A percentile compares a stretch with the other conserved stretches of the same genome.
Conservation (phyloP, 352 stramenopile species). For the Globisporangium rhizosaccharum region DNA sequence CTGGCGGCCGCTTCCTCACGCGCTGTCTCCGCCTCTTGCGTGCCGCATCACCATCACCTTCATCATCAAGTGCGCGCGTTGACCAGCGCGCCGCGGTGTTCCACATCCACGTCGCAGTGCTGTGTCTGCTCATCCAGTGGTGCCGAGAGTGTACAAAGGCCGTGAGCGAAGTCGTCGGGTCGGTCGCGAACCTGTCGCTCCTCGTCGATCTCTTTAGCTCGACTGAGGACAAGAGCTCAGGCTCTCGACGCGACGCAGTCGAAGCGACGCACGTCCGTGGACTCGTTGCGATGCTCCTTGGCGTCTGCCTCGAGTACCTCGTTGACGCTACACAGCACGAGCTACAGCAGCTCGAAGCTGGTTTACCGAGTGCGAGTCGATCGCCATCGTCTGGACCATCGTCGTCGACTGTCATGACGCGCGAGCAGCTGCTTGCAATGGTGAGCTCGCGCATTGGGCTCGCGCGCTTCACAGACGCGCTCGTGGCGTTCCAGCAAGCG, state of each 20-base stretch:
- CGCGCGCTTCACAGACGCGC: slow-evolving; percentile 54
- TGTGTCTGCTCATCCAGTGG: slow-evolving; percentile 57
- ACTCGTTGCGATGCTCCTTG: slow-evolving; percentile 45
- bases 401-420: slow-evolving; percentile 23
- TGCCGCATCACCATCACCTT: slow-evolving; percentile 2
- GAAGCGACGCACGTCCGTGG: slow-evolving; percentile 36
- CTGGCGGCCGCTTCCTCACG: slow-evolving; percentile 55
- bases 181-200: slow-evolving; percentile 51
- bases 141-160: slow-evolving; percentile 51
- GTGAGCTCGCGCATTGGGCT: slow-evolving; percentile 62
- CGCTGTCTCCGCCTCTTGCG: slow-evolving; percentile 44
- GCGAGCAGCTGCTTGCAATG: slow-evolving; percentile 61
- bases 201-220: slow-evolving; percentile 30
- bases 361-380: neutral
- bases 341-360: neutral
- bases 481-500: slow-evolving; percentile 65
- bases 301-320: slow-evolving; percentile 53
- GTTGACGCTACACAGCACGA: slow-evolving; percentile 15
- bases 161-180: slow-evolving; percentile 50
- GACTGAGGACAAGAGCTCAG: neutral
- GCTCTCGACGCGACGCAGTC: slow-evolving; percentile 8
- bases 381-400: neutral
- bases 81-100: slow-evolving; percentile 29
- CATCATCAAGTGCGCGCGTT: neutral
- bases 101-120: slow-evolving; percentile 42